Base-by-base conservation (phyloP, 108 stramenopile species). In the Schizochytrium sp. region DNA sequence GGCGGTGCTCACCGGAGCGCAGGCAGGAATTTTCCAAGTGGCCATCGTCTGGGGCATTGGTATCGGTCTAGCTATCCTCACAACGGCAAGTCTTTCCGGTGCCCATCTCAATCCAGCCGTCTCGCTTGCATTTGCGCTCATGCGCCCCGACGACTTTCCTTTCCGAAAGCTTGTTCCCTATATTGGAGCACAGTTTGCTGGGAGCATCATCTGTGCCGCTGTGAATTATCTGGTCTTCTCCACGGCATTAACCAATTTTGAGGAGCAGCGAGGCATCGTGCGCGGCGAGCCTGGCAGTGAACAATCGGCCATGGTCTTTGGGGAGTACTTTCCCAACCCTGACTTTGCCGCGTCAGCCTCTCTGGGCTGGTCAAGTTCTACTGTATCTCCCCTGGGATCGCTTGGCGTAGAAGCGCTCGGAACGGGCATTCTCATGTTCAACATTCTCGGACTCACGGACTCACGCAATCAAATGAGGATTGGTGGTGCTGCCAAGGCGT, bases 101-200 rank as follows among this genome's bases (percentile, higher is more conserved):
- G 90, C 88, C 5, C 88, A 72, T 3, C 87, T 94, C 58, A 94
- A 94, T 89, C 94, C 94, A 29, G 93, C 92, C 18, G 72, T 92
- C n/a, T 87, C 92, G 47, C 23, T 92, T 14, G 91, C 93, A 5
- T 93, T 94, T 72, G 92, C 92, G 5, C 28, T 92, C 14, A 5
- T 93, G 21, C 87, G 94, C 44, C 43, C 45, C 23, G 45, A 21
- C 2, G 55, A 57, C 55, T 57, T 57, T 57, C 55, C 55, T 14
- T 57, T 57, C 3, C 16, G 14, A 57, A 57, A 57, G 55, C 16
- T 57, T 8, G 3, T 57, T 8, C 55, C 55, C 14, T 57, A 57
- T 4, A 16, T 57, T 14, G 55, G 14, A 57, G 55, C 55, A 16
- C 55, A 57, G 16, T 57, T 57, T 16, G 16, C 55, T 16, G 55